These are phyloP conservation scores for Pseudogymnoascus verrucosus DNA, from an alignment of 2,329 filamentous ascomycete species.

Conservation along the genomic window DNA sequence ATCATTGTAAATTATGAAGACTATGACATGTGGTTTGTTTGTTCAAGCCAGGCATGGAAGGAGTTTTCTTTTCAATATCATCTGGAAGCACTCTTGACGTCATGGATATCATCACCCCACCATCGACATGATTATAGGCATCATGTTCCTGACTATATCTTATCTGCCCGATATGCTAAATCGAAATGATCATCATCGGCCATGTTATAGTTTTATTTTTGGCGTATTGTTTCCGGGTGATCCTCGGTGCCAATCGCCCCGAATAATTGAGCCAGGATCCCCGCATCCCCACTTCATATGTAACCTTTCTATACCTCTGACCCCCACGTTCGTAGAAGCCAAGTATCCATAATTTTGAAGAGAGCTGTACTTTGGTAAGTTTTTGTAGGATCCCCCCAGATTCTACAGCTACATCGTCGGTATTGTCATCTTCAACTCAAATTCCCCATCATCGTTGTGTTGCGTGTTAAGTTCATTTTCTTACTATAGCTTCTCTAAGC, in stretches of 20 bases:
- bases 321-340: background rate
- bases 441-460: background rate
- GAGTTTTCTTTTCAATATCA: background rate
- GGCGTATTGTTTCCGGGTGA: background rate
- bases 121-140: background rate
- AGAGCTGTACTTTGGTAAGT: background rate
- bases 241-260: background rate
- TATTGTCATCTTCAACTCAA: background rate
- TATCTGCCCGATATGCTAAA: background rate
- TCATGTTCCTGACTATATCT: conserved; percentile 1
- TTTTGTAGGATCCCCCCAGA: background rate
- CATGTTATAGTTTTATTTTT: background rate
- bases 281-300: background rate
- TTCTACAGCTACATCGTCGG: background rate
- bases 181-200: background rate
- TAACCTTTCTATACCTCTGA: background rate
- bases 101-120: background rate
- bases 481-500: background rate
- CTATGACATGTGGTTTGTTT: background rate
- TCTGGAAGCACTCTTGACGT: background rate
- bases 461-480: background rate
- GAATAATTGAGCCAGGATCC: background rate
- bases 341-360: background rate
- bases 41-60: background rate
- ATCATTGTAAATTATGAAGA: background rate